Base-by-base conservation (phyloP, 2,329 filamentous ascomycete genomes). In the Cladosporium sphaerospermum region DNA sequence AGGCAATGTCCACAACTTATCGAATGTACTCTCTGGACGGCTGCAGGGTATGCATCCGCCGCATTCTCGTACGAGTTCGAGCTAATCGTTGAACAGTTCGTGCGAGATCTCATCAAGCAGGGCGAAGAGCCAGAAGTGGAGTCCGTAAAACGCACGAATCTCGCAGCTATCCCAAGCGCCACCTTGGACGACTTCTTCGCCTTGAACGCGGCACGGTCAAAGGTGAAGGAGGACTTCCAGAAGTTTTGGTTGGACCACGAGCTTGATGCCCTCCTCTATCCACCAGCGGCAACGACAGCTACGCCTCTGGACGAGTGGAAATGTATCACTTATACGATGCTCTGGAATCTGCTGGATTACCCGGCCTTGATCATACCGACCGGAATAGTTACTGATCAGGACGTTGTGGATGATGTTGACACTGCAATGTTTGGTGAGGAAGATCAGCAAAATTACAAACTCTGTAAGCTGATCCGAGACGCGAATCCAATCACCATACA, bases 281-380 rank as follows among this genome's bases (percentile, higher is more conserved):
- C 82, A 0, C 76, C 72, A 1, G 78, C 75, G 0, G 78, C 80
- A 1, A 73, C 75, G 3, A 71, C 73, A 3, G 78, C 78, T 28
- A 78, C 73, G 5, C 68, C 78, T 55, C 74, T 82, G 58, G 64
- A 79, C 57, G 72, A 67, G 34, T 79, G 48, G 36, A 46, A 31
- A 18, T 32, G 16, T 32, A 47, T 41, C 28, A 52, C 46, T 77
- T 87, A 87, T 59, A 84, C 81, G 0, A 71, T 77, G 1, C 75
- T 82, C 54, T 86, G 83, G 81, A 87, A 87, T 61, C 61, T 86
- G 36, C 73, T 87, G 1, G 83, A 87, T 65, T 86, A 85, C 64
- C 81, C 83, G 1, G 77, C 74, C 9, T 67, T 78, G 1, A 74
- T 81, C 0, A 83, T 87, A 62, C 84, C 83, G 0, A 77, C 78